Evolutionary conservation across 73 alveolate species (phyloP).

Genomic region (Paramecium primaurelia): DNA sequence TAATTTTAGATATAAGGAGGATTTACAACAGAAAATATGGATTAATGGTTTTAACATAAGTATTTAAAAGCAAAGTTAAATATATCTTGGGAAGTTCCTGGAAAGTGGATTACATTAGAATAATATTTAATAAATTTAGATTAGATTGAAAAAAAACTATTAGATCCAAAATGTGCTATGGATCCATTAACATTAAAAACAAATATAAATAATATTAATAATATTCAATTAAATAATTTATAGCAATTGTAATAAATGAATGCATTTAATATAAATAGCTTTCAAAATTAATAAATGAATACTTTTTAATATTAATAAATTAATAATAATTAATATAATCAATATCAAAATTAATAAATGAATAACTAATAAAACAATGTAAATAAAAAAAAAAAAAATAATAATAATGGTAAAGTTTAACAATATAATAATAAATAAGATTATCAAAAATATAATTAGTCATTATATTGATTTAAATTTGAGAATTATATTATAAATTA

Average conservation of each 20-base stretch:
- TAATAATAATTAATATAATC: neutral
- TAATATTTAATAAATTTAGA: neutral
- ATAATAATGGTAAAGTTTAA: neutral
- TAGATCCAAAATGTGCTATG: neutral
- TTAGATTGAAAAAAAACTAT: neutral
- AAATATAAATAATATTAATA: neutral
- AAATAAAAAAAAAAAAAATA: neutral
- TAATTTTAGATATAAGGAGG: neutral
- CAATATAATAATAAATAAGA: neutral
- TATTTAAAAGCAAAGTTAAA: neutral
- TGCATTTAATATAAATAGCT: neutral
- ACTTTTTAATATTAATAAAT: neutral
- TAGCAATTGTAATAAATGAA: neutral
- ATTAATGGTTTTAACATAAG: neutral
- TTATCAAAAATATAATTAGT: neutral
- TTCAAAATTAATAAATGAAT: neutral
- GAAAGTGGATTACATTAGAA: neutral
- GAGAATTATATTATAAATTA: neutral
- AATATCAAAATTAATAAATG: neutral
- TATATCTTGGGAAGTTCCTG: neutral
- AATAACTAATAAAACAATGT: neutral
- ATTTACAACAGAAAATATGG: slow-evolving; percentile 9
- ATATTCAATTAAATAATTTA: neutral
- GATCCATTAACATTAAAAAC: neutral
- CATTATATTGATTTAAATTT: neutral